Percentiles rank a stretch among this genome's conserved stretches.
phyloP scores from a whole-genome alignment of 805 yeast genomes.

The Myxozyma geophila region DNA sequence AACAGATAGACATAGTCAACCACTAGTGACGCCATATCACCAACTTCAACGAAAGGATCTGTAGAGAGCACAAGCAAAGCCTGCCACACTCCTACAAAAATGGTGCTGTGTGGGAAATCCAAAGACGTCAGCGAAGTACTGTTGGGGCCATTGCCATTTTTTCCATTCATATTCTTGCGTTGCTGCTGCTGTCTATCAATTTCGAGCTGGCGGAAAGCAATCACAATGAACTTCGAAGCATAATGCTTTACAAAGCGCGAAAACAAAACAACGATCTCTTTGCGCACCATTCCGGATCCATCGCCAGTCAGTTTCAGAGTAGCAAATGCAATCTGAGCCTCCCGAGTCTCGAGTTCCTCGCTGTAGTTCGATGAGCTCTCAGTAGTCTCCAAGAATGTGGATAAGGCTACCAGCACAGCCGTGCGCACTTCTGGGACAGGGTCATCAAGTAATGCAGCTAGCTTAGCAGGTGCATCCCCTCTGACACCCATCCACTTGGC shows the following conservation, averaged over 20 bases:
- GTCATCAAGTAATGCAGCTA: constrained; percentile 68
- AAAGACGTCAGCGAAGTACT: constrained; percentile 7
- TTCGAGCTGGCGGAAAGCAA: constrained; percentile 82
- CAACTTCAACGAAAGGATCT: constrained; percentile 87
- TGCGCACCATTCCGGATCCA: constrained; percentile 86
- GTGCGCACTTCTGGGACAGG: constrained; percentile 96
- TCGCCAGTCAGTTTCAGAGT: constrained; percentile 74
- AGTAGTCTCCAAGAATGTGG: constrained; percentile 61
- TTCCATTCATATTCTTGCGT: not conserved
- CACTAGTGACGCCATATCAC: constrained; percentile 68
- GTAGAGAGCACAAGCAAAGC: constrained; percentile 76
- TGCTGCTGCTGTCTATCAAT: constrained; percentile 54
- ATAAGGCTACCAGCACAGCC: constrained; percentile 73
- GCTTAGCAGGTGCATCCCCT: constrained; percentile 61
- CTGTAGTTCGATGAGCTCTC: constrained; percentile 39
- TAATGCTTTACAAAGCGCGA: constrained; percentile 74
- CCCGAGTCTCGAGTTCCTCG: constrained; percentile 52
- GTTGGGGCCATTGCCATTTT: not conserved
- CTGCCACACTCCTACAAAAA: constrained; percentile 87
- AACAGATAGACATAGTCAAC: constrained; percentile 73
- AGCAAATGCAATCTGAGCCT: constrained; percentile 68
- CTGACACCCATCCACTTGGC: constrained; percentile 73
- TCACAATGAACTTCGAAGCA: constrained; percentile 74
- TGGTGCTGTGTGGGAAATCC: constrained; percentile 72
- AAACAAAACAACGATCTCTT: constrained; percentile 78